phyloP scores from a whole-genome alignment of 1,284 basidiomycete species.

The Phaffia rhodozyma region DNA sequence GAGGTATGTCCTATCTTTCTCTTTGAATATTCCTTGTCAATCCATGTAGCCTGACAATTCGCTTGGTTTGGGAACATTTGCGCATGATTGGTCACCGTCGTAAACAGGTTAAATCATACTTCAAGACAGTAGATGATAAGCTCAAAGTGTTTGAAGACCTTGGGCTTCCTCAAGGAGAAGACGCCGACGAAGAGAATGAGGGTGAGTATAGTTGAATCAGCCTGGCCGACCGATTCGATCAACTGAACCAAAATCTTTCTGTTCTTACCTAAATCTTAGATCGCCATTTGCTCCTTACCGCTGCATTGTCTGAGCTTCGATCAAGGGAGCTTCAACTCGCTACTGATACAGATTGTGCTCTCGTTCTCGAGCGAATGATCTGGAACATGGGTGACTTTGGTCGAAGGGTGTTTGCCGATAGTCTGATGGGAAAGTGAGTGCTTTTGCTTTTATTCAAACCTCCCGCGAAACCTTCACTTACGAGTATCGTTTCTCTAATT shows the following conservation, averaged over 20 bases:
- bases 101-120: conserved; percentile 64
- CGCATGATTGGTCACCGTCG: neutral
- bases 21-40: neutral
- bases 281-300: conserved; percentile 65
- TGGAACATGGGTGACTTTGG: conserved; percentile 92
- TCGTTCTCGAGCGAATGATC: conserved; percentile 71
- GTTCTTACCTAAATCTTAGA: conserved; percentile 41
- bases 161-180: conserved; percentile 28
- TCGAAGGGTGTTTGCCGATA: conserved; percentile 71
- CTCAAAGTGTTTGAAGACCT: conserved; percentile 69
- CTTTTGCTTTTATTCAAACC: neutral
- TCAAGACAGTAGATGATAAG: conserved; percentile 70
- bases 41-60: too few relatives aligned
- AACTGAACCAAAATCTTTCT: neutral
- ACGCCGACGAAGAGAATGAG: conserved; percentile 50
- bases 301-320: conserved; percentile 68
- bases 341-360: conserved; percentile 81
- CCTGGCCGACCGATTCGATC: neutral
- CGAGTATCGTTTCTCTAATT: neutral
- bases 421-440: conserved; percentile 69
- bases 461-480: neutral
- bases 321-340: conserved; percentile 77
- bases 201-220: conserved; percentile 39
- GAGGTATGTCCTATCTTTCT: conserved; percentile 36
- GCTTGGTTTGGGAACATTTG: neutral